Evolutionary conservation across 129 eudicot genomes (phyloP).

Genomic region (Pittosporum tobira): DNA sequence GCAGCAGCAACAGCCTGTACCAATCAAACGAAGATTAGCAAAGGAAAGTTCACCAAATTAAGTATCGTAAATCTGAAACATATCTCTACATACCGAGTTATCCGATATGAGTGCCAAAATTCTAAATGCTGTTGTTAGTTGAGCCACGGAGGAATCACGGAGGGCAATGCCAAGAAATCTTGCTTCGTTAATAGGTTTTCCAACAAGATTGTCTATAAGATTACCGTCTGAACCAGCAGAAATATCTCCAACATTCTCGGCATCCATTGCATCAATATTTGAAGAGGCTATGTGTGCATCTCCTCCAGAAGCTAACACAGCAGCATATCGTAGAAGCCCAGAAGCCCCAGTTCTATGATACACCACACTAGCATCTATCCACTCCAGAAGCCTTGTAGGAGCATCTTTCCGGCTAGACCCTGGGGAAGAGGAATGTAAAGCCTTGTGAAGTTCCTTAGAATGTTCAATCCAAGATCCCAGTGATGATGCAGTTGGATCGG

Average conservation of each 20-base stretch:
- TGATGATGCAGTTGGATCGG: conserved; percentile 78
- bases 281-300: conserved; percentile 95
- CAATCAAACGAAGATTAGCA: conserved; percentile 18
- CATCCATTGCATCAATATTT: conserved; percentile 68
- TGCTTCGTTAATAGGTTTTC: conserved; percentile 85
- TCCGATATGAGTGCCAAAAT: conserved; percentile 85
- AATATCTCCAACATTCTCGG: conserved; percentile 74
- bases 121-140: conserved; percentile 81
- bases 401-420: conserved; percentile 96
- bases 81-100: conserved; percentile 49
- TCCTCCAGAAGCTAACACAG: conserved; percentile 94
- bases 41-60: not conserved
- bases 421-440: conserved; percentile 84
- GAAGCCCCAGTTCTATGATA: conserved; percentile 84
- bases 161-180: conserved; percentile 76
- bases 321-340: conserved; percentile 84
- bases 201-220: conserved; percentile 70
- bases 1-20: conserved; percentile 74
- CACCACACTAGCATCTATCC: conserved; percentile 89
- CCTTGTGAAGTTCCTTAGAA: conserved; percentile 84
- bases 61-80: conserved; percentile 3
- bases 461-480: conserved; percentile 80
- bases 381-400: conserved; percentile 83
- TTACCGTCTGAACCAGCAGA: conserved; percentile 72
- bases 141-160: conserved; percentile 87